phyloP scores from a whole-genome alignment of 2,329 filamentous ascomycete species.

The Cladosporium sp. region DNA sequence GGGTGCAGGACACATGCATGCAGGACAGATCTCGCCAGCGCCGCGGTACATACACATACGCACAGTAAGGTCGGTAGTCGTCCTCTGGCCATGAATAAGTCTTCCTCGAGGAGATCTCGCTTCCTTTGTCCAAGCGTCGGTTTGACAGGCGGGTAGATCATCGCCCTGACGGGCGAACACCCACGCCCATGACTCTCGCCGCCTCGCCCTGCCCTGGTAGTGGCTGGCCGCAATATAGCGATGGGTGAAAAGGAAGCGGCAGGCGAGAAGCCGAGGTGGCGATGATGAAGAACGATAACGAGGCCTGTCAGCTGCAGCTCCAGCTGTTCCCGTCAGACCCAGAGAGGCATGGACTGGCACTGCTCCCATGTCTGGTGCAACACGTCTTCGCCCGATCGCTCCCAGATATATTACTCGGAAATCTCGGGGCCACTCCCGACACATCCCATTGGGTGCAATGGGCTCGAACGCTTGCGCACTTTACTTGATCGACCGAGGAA shows the following conservation, averaged over 20 bases:
- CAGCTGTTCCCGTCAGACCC: background rate
- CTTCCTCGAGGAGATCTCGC: background rate
- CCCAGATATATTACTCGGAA: constrained; percentile 6
- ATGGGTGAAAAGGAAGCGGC: background rate
- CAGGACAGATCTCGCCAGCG: background rate
- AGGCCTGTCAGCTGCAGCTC: constrained; percentile 5
- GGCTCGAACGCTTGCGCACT: background rate
- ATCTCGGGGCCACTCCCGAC: background rate
- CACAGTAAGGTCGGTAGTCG: background rate
- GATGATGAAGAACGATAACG: background rate
- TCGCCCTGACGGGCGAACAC: background rate
- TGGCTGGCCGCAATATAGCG: background rate
- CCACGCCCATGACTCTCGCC: constrained; percentile 1
- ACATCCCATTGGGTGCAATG: background rate
- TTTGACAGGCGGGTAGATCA: background rate
- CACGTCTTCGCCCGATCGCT: constrained; percentile 4
- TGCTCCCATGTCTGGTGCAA: background rate
- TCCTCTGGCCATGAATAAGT: background rate
- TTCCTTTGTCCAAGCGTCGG: background rate
- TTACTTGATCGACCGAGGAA: background rate
- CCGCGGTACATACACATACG: background rate
- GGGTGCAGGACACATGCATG: background rate
- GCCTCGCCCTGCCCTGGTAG: background rate
- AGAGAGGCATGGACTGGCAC: background rate
- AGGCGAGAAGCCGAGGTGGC: background rate